Conservation (phyloP, 805 yeast species). For the Lachancea cidri region DNA sequence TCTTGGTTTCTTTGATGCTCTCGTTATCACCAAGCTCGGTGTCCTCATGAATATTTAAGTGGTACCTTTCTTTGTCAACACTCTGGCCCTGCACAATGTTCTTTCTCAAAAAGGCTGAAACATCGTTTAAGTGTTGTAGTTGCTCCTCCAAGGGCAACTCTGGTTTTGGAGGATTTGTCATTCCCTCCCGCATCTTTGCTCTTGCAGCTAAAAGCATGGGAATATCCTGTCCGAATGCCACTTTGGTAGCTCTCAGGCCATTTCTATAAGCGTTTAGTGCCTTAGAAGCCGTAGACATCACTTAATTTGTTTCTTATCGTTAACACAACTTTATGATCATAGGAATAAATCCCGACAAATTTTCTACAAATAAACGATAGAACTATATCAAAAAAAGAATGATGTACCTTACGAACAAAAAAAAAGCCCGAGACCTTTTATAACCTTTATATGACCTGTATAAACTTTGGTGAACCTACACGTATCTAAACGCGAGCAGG, state of each 20-base stretch:
- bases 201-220: conserved; percentile 56
- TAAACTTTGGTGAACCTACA: neutral
- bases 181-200: conserved; percentile 49
- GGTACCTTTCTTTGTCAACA: conserved; percentile 25
- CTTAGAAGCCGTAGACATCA: conserved; percentile 5
- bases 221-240: conserved; percentile 47
- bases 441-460: neutral
- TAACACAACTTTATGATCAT: neutral
- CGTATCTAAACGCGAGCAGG: conserved; percentile 12
- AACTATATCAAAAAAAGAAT: too few species aligned
- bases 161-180: conserved; percentile 41
- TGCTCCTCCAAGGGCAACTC: conserved; percentile 44
- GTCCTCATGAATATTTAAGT: conserved; percentile 66
- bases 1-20: conserved; percentile 50
- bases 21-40: conserved; percentile 94
- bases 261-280: conserved; percentile 55
- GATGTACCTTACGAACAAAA: too few species aligned
- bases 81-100: conserved; percentile 85
- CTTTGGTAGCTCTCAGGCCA: conserved; percentile 59
- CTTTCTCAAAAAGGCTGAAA: conserved; percentile 59
- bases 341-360: neutral
- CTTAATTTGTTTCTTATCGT: neutral
- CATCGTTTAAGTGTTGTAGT: conserved; percentile 56
- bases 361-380: neutral
- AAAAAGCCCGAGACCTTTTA: neutral